Evolutionary conservation across 768 basidiomycete genomes (phyloP).

Genomic region (Boletus edulis): DNA sequence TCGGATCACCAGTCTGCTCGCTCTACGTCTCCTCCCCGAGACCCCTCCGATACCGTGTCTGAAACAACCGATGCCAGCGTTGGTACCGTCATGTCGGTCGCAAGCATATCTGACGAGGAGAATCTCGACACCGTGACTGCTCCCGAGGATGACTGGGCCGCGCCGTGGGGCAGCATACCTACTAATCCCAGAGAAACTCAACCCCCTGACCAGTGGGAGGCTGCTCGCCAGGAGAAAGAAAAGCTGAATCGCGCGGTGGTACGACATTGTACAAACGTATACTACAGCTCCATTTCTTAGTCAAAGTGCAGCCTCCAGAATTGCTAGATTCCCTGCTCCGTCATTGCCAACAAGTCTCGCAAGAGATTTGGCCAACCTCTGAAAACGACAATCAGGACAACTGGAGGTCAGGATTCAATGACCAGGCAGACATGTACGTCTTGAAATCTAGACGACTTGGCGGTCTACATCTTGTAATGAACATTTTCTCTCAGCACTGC

Average conservation of each 20-base stretch:
- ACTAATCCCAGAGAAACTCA: slow-evolving; percentile 17
- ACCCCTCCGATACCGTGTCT: not conserved
- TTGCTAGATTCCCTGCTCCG: slow-evolving; percentile 54
- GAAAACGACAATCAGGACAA: slow-evolving; percentile 27
- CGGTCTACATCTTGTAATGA: slow-evolving; percentile 1
- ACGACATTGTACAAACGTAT: slow-evolving; percentile 30
- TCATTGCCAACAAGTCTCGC: slow-evolving; percentile 50
- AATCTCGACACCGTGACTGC: not conserved
- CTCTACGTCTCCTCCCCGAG: not conserved
- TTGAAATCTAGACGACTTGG: not conserved
- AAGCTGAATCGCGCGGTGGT: slow-evolving; percentile 64
- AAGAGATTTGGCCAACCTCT: slow-evolving; percentile 50
- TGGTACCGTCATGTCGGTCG: slow-evolving; percentile 39
- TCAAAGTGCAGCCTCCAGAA: slow-evolving; percentile 60
- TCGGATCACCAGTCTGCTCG: not conserved
- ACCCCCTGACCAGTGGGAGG: slow-evolving; percentile 64
- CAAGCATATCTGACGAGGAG: not conserved
- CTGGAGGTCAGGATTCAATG: slow-evolving; percentile 45
- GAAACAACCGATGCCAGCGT: slow-evolving; percentile 31
- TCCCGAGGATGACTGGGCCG: slow-evolving; percentile 36
- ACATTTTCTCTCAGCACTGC: slow-evolving; percentile 34
- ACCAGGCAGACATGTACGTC: slow-evolving; percentile 60
- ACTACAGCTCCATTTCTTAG: slow-evolving; percentile 17
- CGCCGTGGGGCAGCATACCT: slow-evolving; percentile 36
- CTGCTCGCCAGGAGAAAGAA: slow-evolving; percentile 55